phyloP scores from a whole-genome alignment of 1,284 basidiomycete genomes.

The Naganishia cerealis region DNA sequence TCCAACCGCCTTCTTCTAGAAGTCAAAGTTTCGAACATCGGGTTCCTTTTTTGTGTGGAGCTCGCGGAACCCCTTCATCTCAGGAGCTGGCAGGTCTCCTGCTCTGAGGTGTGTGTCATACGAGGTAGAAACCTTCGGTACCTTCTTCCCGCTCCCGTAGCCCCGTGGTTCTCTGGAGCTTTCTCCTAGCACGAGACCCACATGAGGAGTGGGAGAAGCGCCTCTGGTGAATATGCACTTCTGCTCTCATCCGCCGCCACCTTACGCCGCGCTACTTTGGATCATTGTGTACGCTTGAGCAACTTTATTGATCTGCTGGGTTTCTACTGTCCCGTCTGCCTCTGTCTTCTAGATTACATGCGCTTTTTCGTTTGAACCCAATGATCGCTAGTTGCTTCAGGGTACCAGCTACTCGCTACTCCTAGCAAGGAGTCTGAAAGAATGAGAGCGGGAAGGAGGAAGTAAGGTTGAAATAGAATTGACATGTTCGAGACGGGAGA shows the following conservation, averaged over 20 bases:
- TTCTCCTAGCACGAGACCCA: background rate
- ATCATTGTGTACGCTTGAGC: background rate
- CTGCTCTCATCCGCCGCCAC: background rate
- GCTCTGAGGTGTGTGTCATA: too few species aligned
- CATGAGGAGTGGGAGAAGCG: background rate
- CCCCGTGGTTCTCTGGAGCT: too few species aligned
- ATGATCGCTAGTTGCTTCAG: too few species aligned
- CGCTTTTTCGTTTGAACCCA: background rate
- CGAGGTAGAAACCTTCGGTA: background rate
- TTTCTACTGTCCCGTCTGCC: background rate
- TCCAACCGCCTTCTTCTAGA: background rate
- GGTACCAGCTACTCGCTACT: too few species aligned
- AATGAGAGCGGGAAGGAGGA: too few species aligned
- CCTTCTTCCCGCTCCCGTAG: background rate
- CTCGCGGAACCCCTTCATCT: background rate
- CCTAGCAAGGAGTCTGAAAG: too few species aligned
- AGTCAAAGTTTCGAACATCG: background rate
- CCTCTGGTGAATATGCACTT: background rate
- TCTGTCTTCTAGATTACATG: background rate
- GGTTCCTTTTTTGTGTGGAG: background rate
- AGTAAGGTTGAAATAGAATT: too few species aligned
- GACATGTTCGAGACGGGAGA: too few species aligned
- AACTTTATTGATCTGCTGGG: background rate
- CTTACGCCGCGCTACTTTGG: background rate
- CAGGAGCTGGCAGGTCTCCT: too few species aligned